These are phyloP conservation scores for Agastache rugosa DNA, from an alignment of 257 asterid species.

Conservation along the genomic window DNA sequence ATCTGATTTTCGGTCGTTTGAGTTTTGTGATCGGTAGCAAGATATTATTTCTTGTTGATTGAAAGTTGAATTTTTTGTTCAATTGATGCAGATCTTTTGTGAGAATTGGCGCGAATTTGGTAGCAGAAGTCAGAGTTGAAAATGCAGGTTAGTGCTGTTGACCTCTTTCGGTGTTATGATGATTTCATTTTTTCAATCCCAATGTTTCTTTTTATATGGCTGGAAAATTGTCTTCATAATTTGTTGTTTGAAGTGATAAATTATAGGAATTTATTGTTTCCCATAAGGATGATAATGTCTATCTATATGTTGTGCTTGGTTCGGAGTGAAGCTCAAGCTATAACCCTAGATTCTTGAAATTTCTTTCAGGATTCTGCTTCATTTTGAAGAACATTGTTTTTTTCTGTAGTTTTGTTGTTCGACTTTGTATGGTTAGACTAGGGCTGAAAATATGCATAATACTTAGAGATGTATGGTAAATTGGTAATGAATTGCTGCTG, in stretches of 20 bases:
- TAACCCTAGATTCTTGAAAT: constrained; percentile 8
- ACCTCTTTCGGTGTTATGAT: neutral
- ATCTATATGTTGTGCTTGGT: neutral
- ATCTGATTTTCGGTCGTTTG: neutral
- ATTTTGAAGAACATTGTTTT: neutral
- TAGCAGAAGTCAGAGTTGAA: constrained; percentile 18
- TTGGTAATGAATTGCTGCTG: neutral
- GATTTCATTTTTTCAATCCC: neutral
- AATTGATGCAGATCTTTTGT: constrained; percentile 36
- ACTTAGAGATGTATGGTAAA: neutral
- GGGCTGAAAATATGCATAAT: neutral
- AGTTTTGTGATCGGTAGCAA: neutral
- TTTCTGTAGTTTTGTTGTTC: neutral
- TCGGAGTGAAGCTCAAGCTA: neutral
- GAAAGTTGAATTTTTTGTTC: neutral
- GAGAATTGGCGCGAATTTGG: constrained; percentile 24
- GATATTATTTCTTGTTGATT: neutral
- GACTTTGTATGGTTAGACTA: neutral
- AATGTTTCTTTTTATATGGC: neutral
- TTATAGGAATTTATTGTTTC: constrained; percentile 9
- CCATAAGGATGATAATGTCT: neutral
- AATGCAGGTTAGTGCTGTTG: constrained; percentile 47
- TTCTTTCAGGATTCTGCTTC: neutral
- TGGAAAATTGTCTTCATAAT: neutral
- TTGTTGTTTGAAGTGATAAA: constrained; percentile 17